Percentiles rank a stretch among this genome's conserved stretches.
Evolutionary conservation across 805 yeast species (phyloP).

Genomic region (Ogataea ganodermae): DNA sequence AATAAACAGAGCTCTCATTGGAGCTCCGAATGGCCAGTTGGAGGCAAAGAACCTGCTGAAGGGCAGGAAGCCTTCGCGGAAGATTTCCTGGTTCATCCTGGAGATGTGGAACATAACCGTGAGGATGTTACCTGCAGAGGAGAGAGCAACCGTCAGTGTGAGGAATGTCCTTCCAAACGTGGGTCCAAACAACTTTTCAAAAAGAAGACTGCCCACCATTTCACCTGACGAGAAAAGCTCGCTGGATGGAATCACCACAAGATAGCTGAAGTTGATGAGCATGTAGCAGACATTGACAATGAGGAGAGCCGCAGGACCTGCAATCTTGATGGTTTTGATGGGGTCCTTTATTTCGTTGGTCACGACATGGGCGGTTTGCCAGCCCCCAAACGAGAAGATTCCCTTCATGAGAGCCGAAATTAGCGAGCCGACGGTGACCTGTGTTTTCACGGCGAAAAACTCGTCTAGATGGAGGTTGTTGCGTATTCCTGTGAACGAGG

Average conservation of each 20-base stretch:
- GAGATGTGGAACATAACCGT: constrained; percentile 56
- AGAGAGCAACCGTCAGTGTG: constrained; percentile 51
- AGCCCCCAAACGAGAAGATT: constrained; percentile 53
- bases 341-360: constrained; percentile 59
- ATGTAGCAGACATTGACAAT: constrained; percentile 47
- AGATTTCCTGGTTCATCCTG: constrained; percentile 57
- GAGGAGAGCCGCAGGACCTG: constrained; percentile 51
- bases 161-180: constrained; percentile 49
- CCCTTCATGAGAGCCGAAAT: constrained; percentile 55
- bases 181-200: constrained; percentile 52
- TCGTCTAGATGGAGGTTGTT: constrained; percentile 40
- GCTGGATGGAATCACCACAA: constrained; percentile 50
- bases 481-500: constrained; percentile 43
- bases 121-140: constrained; percentile 58
- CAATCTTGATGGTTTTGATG: constrained; percentile 48
- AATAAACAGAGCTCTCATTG: constrained; percentile 46
- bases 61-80: constrained; percentile 57
- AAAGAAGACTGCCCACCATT: constrained; percentile 52
- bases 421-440: constrained; percentile 43
- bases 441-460: constrained; percentile 31
- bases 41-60: constrained; percentile 52
- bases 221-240: constrained; percentile 49
- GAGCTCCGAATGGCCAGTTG: constrained; percentile 56
- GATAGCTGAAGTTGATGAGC: constrained; percentile 50
- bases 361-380: constrained; percentile 57